Percentiles rank a stretch among this genome's conserved stretches.
Evolutionary conservation across 2,329 filamentous ascomycete species (phyloP).

Genomic region (Sporothrix luriei): DNA sequence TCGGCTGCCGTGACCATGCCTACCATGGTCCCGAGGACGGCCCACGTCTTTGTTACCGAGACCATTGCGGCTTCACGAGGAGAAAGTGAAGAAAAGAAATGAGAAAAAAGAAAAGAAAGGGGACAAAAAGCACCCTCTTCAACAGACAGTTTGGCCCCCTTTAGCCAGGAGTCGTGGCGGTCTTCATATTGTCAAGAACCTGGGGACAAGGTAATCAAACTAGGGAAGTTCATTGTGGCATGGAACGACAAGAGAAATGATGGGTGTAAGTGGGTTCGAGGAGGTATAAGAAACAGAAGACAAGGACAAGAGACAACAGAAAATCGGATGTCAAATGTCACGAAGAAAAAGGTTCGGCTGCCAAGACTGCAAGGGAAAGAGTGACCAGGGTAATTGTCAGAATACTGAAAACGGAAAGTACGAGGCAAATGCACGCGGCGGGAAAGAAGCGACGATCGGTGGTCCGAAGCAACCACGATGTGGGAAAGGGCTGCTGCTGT

Average conservation of each 20-base stretch:
- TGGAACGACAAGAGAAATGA: not conserved
- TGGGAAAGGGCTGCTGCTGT: constrained; percentile 9
- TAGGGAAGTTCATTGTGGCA: not conserved
- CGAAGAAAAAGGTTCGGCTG: not conserved
- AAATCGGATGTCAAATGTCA: not conserved
- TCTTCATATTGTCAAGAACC: not conserved
- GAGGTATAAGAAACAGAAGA: not conserved
- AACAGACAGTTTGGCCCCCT: not conserved
- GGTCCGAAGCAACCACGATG: constrained; percentile 6
- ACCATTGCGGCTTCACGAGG: not conserved
- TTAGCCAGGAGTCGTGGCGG: not conserved
- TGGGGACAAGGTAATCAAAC: not conserved
- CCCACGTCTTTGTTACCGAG: not conserved
- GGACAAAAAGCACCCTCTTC: not conserved
- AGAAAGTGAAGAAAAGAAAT: not conserved
- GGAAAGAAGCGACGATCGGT: constrained; percentile 5
- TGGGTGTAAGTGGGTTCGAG: not conserved
- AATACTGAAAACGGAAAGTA: not conserved
- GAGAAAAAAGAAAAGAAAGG: not conserved
- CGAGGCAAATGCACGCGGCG: constrained; percentile 6
- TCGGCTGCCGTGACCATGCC: constrained; percentile 34
- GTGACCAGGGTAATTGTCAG: not conserved
- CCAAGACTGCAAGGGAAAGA: not conserved
- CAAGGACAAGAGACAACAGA: not conserved
- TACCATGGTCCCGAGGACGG: constrained; percentile 17